Base-by-base conservation (phyloP, 208 protist genomes). In the Endotrypanum monterogeii region DNA sequence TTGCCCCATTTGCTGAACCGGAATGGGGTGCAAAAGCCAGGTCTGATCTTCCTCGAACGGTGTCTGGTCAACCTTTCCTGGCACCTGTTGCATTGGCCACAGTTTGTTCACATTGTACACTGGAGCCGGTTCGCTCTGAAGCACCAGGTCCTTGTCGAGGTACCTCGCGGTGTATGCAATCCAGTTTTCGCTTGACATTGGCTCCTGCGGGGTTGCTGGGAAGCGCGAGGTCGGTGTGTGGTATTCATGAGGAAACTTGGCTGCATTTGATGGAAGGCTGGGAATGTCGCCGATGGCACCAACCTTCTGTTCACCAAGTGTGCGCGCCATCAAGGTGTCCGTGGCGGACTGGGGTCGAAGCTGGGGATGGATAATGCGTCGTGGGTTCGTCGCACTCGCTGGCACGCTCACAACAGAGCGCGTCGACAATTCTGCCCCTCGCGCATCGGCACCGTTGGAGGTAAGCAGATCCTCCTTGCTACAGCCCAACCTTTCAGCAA, bases 31-130 rank as follows among this genome's bases (percentile, higher is more conserved):
- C 46, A 94, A 74, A 30, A 97, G 73, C 91, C 93, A 97, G 35
- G 93, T 96, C 67, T 97, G 93, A 71, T 97, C 93, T 73, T 97
- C 93, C 76, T 94, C 91, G 48, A 94, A 97, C 16, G 91, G 93
- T 25, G 91, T 97, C 67, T 95, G 89, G 58, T 97, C 91, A 25
- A 88, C 56, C 73, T 92, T 96, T 18, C 93, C 93, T 28, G 93
- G 91, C 20, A 95, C 83, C 69, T 96, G 91, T 71, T 96, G 89
- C 86, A 95, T 85, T 51, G 93, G 93, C 91, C 93, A 96, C 57
- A 93, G 57, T 65, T 91, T 89, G 62, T 97, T 97, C 35, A 94
- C 90, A 65, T 91, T 94, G 76, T 96, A 97, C 23, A 86, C 73
- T 23, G 88, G 83, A 28, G 77, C 57, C 0, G 93, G 90, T 72